phyloP scores from a whole-genome alignment of 2,329 filamentous ascomycete species.

The Tolypocladium guangdongense region DNA sequence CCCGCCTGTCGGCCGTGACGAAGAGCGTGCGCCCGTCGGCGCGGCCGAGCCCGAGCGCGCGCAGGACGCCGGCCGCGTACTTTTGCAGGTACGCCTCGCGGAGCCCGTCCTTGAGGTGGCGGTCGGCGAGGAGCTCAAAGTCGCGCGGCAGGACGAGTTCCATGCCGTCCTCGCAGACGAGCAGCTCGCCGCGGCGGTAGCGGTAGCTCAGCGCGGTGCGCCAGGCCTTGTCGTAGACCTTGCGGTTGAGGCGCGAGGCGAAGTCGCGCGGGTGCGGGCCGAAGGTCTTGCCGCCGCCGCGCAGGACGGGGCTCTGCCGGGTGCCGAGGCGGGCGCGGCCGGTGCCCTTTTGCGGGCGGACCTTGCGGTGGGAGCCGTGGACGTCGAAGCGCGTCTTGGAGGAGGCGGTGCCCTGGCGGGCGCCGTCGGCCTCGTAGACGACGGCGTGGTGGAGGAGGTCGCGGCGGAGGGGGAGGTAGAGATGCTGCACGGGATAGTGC shows the following conservation, averaged over 20 bases:
- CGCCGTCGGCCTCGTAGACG: slow-evolving; percentile 81
- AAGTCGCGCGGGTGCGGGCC: slow-evolving; percentile 94
- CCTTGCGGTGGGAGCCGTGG: slow-evolving; percentile 70
- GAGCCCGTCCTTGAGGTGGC: slow-evolving; percentile 35
- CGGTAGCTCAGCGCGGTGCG: slow-evolving; percentile 87
- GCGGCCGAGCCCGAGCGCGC: slow-evolving; percentile 58
- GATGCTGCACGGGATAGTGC: slow-evolving; percentile 69
- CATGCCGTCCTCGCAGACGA: slow-evolving; percentile 71
- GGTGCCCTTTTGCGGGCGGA: slow-evolving; percentile 77
- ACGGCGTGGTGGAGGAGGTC: slow-evolving; percentile 91
- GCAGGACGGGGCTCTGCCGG: slow-evolving; percentile 69
- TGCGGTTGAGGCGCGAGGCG: slow-evolving; percentile 67
- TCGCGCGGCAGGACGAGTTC: slow-evolving; percentile 50
- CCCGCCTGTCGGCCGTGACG: slow-evolving; percentile 52
- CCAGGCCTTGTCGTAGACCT: slow-evolving; percentile 94
- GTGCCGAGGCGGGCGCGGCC: slow-evolving; percentile 71
- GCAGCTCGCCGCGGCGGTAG: slow-evolving; percentile 74
- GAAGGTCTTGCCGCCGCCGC: slow-evolving; percentile 77
- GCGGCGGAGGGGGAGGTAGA: slow-evolving; percentile 75
- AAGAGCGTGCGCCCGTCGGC: slow-evolving; percentile 62
- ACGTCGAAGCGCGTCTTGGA: slow-evolving; percentile 77
- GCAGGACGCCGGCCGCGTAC: slow-evolving; percentile 58
- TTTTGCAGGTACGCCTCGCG: slow-evolving; percentile 47
- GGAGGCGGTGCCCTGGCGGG: slow-evolving; percentile 75
- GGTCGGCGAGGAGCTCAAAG: slow-evolving; percentile 31